These are phyloP conservation scores for Anisodus tanguticus DNA, from an alignment of 257 asterid species.

Conservation along the genomic window DNA sequence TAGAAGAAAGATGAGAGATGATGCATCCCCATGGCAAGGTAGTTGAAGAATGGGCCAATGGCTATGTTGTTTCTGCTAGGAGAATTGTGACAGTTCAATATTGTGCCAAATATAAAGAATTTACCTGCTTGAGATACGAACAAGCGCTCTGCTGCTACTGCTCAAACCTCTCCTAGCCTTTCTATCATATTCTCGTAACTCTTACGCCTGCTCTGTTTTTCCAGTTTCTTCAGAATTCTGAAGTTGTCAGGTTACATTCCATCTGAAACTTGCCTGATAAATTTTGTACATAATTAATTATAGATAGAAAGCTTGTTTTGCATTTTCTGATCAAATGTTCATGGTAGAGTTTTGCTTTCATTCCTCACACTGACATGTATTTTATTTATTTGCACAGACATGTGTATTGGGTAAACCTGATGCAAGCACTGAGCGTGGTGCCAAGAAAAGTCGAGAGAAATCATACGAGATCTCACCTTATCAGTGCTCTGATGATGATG, in stretches of 20 bases:
- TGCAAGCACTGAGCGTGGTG: conserved; percentile 44
- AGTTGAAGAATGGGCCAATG: conserved; percentile 4
- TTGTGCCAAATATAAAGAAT: conserved; percentile 13
- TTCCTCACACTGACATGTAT: conserved; percentile 39
- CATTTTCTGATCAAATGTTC: background rate
- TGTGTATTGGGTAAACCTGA: conserved; percentile 51
- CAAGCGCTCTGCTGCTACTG: conserved; percentile 13
- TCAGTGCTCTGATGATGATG: conserved; percentile 89
- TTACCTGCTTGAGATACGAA: conserved; percentile 20
- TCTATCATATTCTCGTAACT: conserved; percentile 14
- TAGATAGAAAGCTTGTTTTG: conserved; percentile 23
- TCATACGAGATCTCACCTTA: conserved; percentile 97
- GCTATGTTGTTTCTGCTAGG: background rate
- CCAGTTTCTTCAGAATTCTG: conserved; percentile 17
- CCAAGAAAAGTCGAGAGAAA: conserved; percentile 47
- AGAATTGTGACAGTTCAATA: conserved; percentile 15
- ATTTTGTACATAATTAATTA: background rate
- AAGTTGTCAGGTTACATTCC: background rate
- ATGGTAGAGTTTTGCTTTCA: background rate
- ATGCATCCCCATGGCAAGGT: background rate
- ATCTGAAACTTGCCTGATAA: background rate
- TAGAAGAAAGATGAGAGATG: background rate
- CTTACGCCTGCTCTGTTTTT: conserved; percentile 2
- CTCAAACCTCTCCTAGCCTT: background rate
- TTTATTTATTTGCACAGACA: conserved; percentile 48